phyloP scores from a whole-genome alignment of 768 basidiomycete species.

The Amanita fuliginea region DNA sequence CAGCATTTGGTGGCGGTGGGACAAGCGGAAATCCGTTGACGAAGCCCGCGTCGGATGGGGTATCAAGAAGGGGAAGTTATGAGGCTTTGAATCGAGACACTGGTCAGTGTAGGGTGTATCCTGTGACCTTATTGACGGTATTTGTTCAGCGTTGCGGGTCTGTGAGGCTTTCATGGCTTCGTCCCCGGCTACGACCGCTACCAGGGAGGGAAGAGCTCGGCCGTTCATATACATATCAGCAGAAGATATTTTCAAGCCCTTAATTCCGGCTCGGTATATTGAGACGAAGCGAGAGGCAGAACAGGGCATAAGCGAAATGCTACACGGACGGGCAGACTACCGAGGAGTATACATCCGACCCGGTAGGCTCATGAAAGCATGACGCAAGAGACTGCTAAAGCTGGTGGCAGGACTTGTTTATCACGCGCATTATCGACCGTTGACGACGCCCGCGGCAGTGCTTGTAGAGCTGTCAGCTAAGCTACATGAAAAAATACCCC shows the following conservation, averaged over 20 bases:
- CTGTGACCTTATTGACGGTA: slow-evolving; percentile 4
- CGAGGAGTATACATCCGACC: slow-evolving; percentile 81
- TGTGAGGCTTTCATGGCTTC: slow-evolving; percentile 65
- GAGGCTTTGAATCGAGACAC: slow-evolving; percentile 82
- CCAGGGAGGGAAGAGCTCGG: slow-evolving; percentile 24
- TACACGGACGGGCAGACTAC: slow-evolving; percentile 31
- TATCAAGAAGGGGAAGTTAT: slow-evolving; percentile 37
- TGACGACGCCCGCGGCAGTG: slow-evolving; percentile 77
- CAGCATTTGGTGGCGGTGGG: slow-evolving; percentile 21
- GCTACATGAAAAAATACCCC: slow-evolving; percentile 51
- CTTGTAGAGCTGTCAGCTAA: slow-evolving; percentile 72
- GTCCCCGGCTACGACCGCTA: slow-evolving; percentile 17
- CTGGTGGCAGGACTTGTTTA: slow-evolving; percentile 73
- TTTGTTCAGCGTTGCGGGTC: slow-evolving; percentile 50
- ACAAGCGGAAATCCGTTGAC: slow-evolving; percentile 50
- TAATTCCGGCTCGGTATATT: slow-evolving; percentile 82
- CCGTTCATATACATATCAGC: slow-evolving; percentile 96
- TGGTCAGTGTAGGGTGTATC: slow-evolving; percentile 39
- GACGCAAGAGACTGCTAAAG: slow-evolving; percentile 8
- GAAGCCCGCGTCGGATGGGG: slow-evolving; percentile 21
- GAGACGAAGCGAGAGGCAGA: slow-evolving; percentile 94
- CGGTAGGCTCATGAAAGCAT: slow-evolving; percentile 40
- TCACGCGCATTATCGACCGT: slow-evolving; percentile 87
- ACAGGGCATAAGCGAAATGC: slow-evolving; percentile 44
- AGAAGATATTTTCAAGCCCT: slow-evolving; percentile 83